Base-by-base conservation (phyloP, 2,329 filamentous ascomycete genomes). In the Hypoxylon rubiginosum region DNA sequence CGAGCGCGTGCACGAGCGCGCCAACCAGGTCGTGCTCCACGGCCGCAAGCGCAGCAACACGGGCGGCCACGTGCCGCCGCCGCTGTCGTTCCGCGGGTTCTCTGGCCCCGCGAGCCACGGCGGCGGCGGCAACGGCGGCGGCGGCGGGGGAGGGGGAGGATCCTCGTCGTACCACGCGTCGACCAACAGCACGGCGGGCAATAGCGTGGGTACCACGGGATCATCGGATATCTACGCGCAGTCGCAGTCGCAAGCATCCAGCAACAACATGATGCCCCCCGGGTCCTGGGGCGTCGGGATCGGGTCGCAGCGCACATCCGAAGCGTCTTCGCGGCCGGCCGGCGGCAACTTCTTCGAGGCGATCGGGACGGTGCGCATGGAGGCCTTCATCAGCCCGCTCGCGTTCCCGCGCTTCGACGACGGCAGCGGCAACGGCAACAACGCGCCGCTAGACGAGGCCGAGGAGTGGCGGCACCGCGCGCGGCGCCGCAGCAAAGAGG, bases 311-410 rank as follows among this genome's bases (percentile, higher is more conserved):
- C 2, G 85, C n/a, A 85, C 84, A 2, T 87, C 85, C 0, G 86
- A 88, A 66, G 84, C 85, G 2, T 88, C 85, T 0, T 86, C 84
- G 9, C 77, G 80, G 5, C 78, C 79, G 30, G 8, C 32, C 32
- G 71, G 82, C 0, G 81, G 81, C 62, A 89, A 89, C 77, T 94
- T 96, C 81, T 96, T 96, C 75, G 94, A 97, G 72, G 92, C 92
- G 1, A 91, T 97, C 62, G 94, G 94, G 1, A 98, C 94, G 1
- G 89, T 98, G 50, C 89, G 96, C 28, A 98, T 99, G 95, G 95
- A 98, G 79, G 96, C 96, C 0, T 99, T 98, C 78, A 97, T 99
- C 71, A 89, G 84, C 72, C 88, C 88, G 0, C 77, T 90, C 10
- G 82, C 86, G 1, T 82, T 84, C 66, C 81, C 81, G 2, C 80